Conservation (phyloP, 1,139 yeast species). For the Komagataea norvegica region DNA sequence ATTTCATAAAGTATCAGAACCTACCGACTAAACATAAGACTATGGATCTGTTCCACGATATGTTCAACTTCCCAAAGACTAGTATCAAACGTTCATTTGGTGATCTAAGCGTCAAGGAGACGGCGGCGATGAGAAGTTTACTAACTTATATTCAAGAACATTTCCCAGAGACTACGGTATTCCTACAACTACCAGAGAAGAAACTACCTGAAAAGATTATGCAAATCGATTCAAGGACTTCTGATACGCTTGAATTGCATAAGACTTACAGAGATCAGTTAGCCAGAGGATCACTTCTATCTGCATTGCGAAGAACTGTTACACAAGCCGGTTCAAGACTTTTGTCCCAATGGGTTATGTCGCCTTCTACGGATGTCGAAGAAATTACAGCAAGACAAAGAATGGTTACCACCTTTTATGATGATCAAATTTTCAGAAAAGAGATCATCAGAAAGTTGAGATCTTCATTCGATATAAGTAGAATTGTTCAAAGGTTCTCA, state of each 20-base stretch:
- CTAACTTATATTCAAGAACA: slow-evolving; percentile 55
- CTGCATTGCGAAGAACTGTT: slow-evolving; percentile 63
- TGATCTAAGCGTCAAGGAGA: slow-evolving; percentile 39
- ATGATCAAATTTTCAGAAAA: slow-evolving; percentile 36
- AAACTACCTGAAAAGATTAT: slow-evolving; percentile 48
- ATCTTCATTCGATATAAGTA: slow-evolving; percentile 42
- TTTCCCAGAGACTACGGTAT: slow-evolving; percentile 46
- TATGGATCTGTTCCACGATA: slow-evolving; percentile 28
- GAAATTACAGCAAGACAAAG: slow-evolving; percentile 60
- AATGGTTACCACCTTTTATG: slow-evolving; percentile 50
- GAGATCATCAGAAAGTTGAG: slow-evolving; percentile 32
- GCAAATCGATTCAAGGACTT: slow-evolving; percentile 79
- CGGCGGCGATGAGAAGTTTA: slow-evolving; percentile 49
- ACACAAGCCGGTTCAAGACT: slow-evolving; percentile 81
- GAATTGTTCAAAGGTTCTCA: slow-evolving; percentile 50
- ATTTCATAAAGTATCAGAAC: slow-evolving; percentile 52
- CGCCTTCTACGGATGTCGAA: slow-evolving; percentile 61
- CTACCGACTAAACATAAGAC: slow-evolving; percentile 34
- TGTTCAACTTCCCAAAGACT: slow-evolving; percentile 27
- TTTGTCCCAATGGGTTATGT: slow-evolving; percentile 73
- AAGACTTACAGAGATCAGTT: slow-evolving; percentile 54
- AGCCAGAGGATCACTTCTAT: slow-evolving; percentile 62
- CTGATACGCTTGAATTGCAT: slow-evolving; percentile 74
- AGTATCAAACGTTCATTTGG: slow-evolving; percentile 18
- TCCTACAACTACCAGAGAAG: slow-evolving; percentile 48